These are phyloP conservation scores for Trichoderma asperelloides DNA, from an alignment of 495 filamentous ascomycete species.

Conservation along the genomic window DNA sequence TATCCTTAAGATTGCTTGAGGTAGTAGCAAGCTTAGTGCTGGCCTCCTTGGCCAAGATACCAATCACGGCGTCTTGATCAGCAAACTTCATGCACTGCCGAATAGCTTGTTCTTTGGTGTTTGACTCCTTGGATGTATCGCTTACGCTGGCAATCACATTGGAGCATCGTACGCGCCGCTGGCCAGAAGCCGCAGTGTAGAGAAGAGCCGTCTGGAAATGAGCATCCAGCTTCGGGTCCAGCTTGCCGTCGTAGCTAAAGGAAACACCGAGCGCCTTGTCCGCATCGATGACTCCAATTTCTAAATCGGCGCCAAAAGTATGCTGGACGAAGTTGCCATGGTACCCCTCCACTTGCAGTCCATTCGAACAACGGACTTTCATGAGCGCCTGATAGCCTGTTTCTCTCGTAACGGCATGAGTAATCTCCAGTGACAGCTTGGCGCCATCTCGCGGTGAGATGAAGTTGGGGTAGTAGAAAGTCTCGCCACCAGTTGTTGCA, in stretches of 20 bases:
- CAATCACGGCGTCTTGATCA: conserved; percentile 87
- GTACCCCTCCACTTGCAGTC: conserved; percentile 86
- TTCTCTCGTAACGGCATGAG: conserved; percentile 80
- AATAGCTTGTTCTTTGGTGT: not conserved
- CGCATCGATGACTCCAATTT: conserved; percentile 85
- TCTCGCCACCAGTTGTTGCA: conserved; percentile 80
- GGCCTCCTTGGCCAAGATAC: conserved; percentile 86
- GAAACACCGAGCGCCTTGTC: conserved; percentile 89
- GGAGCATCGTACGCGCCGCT: conserved; percentile 83
- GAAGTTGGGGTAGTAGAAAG: conserved; percentile 94
- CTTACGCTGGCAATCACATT: conserved; percentile 90
- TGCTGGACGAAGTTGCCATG: conserved; percentile 95
- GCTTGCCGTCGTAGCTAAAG: conserved; percentile 94
- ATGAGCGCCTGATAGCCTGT: conserved; percentile 95
- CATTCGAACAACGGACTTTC: conserved; percentile 97
- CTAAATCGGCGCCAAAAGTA: conserved; percentile 88
- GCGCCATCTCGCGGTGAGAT: conserved; percentile 73
- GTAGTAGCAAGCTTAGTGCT: conserved; percentile 61
- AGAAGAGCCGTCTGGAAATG: conserved; percentile 95
- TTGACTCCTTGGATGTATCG: conserved; percentile 61
- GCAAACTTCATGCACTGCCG: conserved; percentile 66
- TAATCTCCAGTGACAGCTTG: conserved; percentile 78
- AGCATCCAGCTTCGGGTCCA: conserved; percentile 90
- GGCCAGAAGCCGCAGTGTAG: conserved; percentile 84
- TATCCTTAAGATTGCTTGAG: conserved; percentile 75